Evolutionary conservation across 2,329 filamentous ascomycete genomes (phyloP).

Genomic region (Cladobotryum protrusum): DNA sequence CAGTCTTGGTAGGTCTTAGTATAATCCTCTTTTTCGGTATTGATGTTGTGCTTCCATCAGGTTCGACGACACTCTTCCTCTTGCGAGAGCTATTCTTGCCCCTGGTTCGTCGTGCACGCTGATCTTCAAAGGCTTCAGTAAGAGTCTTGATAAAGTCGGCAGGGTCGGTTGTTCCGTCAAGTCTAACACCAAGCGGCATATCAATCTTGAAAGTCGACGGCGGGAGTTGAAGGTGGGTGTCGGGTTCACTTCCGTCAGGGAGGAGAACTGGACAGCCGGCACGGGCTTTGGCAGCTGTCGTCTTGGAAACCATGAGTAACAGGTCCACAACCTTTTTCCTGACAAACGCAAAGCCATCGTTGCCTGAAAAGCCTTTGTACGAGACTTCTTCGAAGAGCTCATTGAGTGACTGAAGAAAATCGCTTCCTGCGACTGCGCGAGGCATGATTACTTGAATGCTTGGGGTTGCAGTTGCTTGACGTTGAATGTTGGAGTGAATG

Average conservation of each 20-base stretch:
- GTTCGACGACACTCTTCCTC: background rate
- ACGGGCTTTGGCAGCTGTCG: slow-evolving; percentile 13
- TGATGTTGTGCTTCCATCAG: background rate
- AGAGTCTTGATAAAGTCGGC: slow-evolving; percentile 15
- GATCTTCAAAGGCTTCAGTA: slow-evolving; percentile 10
- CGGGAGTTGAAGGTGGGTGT: slow-evolving; percentile 11
- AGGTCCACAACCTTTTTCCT: slow-evolving; percentile 12
- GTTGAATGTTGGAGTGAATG: background rate
- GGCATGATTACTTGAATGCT: background rate
- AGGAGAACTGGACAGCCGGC: slow-evolving; percentile 14
- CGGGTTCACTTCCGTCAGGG: slow-evolving; percentile 16
- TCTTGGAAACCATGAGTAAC: slow-evolving; percentile 8
- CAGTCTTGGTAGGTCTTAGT: background rate
- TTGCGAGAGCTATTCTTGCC: slow-evolving; percentile 3
- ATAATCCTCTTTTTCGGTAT: background rate
- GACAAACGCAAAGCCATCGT: slow-evolving; percentile 14
- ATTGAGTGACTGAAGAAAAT: slow-evolving; percentile 15
- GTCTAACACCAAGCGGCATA: slow-evolving; percentile 2
- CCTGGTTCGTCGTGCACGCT: background rate
- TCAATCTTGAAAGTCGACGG: slow-evolving; percentile 9
- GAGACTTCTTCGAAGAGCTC: slow-evolving; percentile 18
- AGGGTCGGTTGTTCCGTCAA: slow-evolving; percentile 5
- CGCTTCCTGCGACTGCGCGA: background rate
- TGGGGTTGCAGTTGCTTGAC: background rate
- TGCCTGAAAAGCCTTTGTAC: background rate